Base-by-base conservation (phyloP, 768 basidiomycete species). In the Kondoa malvinella region DNA sequence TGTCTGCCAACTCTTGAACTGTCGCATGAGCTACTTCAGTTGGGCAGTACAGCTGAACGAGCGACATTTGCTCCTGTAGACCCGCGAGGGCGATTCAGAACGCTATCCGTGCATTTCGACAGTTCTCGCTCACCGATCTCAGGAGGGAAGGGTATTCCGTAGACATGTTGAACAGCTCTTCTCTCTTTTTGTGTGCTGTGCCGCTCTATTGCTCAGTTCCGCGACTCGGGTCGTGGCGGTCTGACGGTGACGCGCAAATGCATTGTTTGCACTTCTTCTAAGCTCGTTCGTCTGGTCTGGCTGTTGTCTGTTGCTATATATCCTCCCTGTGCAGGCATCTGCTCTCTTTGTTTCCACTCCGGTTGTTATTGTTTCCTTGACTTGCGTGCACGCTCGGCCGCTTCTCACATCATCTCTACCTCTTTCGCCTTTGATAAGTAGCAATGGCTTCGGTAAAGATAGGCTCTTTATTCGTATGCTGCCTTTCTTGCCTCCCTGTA, bases 21-120 rank as follows among this genome's bases (percentile, higher is more conserved):
- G 94, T 89, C 76, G 96, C 91, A 77, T 99, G 95, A 31, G 92
- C 90, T 70, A 94, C 90, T 82, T 99, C 95, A 50, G 88, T 87
- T 57, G 94, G 95, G 73, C 96, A 87, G 76, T 91, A 92, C 74
- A 99, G 85, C 81, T 96, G 69, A 71, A 94, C 88, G 79, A 92
- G 81, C 82, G 91, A 94, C 92, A 96, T 96, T 81, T 85, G 83
- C 80, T 95, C 92, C 82, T 50, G 40, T 50, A 8, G 8, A 8
- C 8, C 40, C 8, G 21, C 8, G 40, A 50, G 8, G 8, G 40
- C 8, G 40, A 8, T 50, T 50, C 40, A 8, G 21, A 8, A 21
- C 40, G 8, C 21, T 50, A 21, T 50, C 12, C 8, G 21, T 50
- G 40, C 40, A n/a, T n/a, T n/a, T n/a, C n/a, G n/a, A n/a, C 21